Base-by-base conservation (phyloP, 2,329 filamentous ascomycete species). In the Lasiodiplodia theobromae region DNA sequence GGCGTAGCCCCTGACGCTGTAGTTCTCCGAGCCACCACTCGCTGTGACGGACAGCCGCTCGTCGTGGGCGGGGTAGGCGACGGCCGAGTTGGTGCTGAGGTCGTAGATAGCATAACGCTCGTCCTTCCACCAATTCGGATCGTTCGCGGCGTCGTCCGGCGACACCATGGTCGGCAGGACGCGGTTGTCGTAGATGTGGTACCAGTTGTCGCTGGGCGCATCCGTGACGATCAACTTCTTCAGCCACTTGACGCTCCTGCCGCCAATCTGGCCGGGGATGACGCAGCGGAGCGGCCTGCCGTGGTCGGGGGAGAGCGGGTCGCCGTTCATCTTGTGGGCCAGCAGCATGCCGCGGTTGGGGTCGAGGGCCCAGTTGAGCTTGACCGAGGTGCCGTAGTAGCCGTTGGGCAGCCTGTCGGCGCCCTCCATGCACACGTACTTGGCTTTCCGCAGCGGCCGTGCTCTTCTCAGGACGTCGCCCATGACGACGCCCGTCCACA, bases 71-170 rank as follows among this genome's bases (percentile, higher is more conserved):
- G 94, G 94, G 75, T 90, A 92, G 49, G 88, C 93, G 51, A 90
- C 91, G 6, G 91, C 93, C 21, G 92, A 95, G 74, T 97, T 97
- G 18, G 91, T 89, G 73, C 92, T 96, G 10, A 97, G 86, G 73
- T 97, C 94, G 77, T 97, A 97, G 70, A 97, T 97, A 23, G 93
- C 93, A 75, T 97, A 97, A 70, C 92, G 87, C 71, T 97, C 94
- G 76, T 97, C 94, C 74, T 84, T 90, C 94, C 94, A 97, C 82
- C 90, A 92, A 25, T 90, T 87, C 0, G 89, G 87, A 66, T 94
- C 84, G 71, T 91, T 87, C 2, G 90, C 89, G 69, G 92, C 91
- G 76, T 91, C 90, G 72, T 97, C 93, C 0, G 94, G 93, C 12
- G 90, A 91, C 18, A 97, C 86, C 86, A 90, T 94, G 0, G 93